Conservation (phyloP, 768 basidiomycete genomes). For the Boletus subcaerulescens region DNA sequence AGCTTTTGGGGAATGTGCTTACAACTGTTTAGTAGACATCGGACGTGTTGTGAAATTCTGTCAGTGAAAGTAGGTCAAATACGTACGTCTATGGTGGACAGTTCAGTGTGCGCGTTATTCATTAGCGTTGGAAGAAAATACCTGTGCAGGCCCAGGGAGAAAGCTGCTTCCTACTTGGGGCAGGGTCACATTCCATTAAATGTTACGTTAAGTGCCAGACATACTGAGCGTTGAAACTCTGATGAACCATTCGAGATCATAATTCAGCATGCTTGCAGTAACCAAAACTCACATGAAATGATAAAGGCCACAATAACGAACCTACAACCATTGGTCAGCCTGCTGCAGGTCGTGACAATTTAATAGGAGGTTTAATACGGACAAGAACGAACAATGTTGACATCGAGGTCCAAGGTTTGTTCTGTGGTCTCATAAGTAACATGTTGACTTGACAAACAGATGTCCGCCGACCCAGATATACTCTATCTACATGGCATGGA, state of each 20-base stretch:
- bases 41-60: neutral
- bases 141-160: neutral
- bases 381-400: constrained; percentile 11
- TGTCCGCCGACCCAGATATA: constrained; percentile 8
- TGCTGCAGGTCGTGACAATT: neutral
- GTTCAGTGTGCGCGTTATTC: neutral
- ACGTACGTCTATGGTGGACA: neutral
- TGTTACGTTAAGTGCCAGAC: neutral
- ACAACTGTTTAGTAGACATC: neutral
- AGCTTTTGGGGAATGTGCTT: neutral
- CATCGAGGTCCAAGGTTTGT: constrained; percentile 3
- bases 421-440: neutral
- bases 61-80: neutral
- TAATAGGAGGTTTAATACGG: neutral
- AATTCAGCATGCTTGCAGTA: neutral
- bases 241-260: neutral
- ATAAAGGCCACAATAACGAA: constrained; percentile 6
- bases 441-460: neutral
- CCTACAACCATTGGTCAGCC: neutral
- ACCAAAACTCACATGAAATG: neutral
- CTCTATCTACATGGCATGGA: neutral
- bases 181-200: neutral
- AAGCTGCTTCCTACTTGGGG: constrained; percentile 5
- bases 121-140: neutral
- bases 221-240: neutral